Percentiles rank a stretch among this genome's conserved stretches.
Evolutionary conservation across 2,329 filamentous ascomycete genomes (phyloP).

Genomic region (Alternaria conjuncta): DNA sequence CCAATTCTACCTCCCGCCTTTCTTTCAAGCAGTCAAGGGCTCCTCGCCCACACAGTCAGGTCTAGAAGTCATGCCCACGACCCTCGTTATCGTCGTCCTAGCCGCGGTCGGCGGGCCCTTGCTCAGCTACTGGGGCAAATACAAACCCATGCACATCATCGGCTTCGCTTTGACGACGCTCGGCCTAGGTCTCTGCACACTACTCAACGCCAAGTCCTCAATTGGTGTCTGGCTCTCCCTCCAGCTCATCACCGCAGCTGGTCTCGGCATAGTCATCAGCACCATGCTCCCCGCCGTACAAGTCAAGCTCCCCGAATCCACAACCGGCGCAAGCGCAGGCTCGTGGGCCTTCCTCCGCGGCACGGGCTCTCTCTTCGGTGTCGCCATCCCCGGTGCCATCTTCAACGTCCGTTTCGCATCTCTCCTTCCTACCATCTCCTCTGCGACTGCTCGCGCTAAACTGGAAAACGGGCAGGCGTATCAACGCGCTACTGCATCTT

Average conservation of each 20-base stretch:
- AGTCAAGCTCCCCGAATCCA: conserved; percentile 33
- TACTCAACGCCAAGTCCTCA: conserved; percentile 17
- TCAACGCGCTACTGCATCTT: conserved; percentile 29
- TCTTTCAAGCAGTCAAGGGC: conserved; percentile 38
- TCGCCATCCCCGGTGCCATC: conserved; percentile 36
- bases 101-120: conserved; percentile 31
- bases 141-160: conserved; percentile 34
- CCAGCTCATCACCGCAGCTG: conserved; percentile 33
- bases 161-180: conserved; percentile 32
- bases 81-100: conserved; percentile 28
- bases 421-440: conserved; percentile 18
- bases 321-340: conserved; percentile 27
- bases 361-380: conserved; percentile 37
- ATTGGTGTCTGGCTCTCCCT: conserved; percentile 27
- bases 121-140: conserved; percentile 30
- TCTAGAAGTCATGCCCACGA: conserved; percentile 37
- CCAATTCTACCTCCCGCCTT: conserved; percentile 36
- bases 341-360: conserved; percentile 41
- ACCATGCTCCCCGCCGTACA: conserved; percentile 40
- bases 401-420: conserved; percentile 36
- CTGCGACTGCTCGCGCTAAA: conserved; percentile 2
- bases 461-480: conserved; percentile 36
- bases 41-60: conserved; percentile 31
- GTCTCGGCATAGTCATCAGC: conserved; percentile 34
- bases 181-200: conserved; percentile 24